A percentile compares a stretch with the other conserved stretches of the same genome.
Conservation (phyloP, 2,329 filamentous ascomycete genomes). For the Penicillium paneum region DNA sequence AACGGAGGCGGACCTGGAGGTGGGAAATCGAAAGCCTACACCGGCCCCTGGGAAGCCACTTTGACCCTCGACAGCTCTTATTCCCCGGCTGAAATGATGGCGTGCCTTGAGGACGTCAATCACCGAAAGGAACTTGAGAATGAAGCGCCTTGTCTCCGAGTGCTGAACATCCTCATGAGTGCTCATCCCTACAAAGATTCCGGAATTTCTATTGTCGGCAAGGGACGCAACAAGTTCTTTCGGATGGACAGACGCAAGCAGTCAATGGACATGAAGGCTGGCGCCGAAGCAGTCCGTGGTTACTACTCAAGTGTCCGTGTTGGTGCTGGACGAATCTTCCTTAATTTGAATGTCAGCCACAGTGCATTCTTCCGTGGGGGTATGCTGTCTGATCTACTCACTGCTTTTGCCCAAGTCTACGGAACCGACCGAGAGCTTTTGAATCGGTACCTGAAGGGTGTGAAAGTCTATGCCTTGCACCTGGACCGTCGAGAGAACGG, state of each 20-base stretch:
- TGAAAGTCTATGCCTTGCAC: constrained; percentile 15
- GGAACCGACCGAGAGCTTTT: neutral
- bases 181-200: constrained; percentile 1
- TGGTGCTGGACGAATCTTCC: constrained; percentile 9
- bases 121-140: neutral
- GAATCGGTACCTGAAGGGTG: constrained; percentile 9
- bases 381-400: neutral
- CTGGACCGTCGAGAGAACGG: neutral
- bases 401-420: neutral
- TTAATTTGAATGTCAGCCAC: constrained; percentile 24
- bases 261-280: constrained; percentile 3
- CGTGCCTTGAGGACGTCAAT: neutral
- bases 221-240: constrained; percentile 19
- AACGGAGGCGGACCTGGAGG: neutral
- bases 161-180: constrained; percentile 21
- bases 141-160: constrained; percentile 7
- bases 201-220: constrained; percentile 11
- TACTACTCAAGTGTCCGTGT: constrained; percentile 21
- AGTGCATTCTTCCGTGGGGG: constrained; percentile 13
- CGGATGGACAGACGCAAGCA: constrained; percentile 13
- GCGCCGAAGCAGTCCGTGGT: constrained; percentile 18
- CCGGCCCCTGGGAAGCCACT: neutral
- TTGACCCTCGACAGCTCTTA: neutral
- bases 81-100: neutral
- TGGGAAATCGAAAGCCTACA: neutral